These are phyloP conservation scores for Forsythia suspensa DNA, from an alignment of 257 asterid genomes.

Conservation along the genomic window DNA sequence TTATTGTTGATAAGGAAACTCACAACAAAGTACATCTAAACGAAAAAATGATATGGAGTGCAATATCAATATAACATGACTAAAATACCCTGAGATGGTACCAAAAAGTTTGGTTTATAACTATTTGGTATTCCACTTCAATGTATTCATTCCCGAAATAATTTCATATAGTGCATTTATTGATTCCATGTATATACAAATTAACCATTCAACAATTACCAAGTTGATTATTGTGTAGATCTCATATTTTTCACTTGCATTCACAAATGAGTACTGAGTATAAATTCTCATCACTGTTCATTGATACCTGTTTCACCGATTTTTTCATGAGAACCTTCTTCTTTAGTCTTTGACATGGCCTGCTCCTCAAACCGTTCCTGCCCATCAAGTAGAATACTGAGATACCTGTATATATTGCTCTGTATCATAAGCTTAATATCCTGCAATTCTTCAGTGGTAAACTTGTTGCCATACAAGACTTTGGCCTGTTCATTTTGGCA, in stretches of 20 bases:
- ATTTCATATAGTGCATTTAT: background rate
- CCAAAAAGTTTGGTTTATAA: background rate
- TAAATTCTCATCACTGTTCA: background rate
- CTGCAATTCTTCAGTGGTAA: conserved; percentile 75
- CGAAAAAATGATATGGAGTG: background rate
- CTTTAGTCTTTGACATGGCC: conserved; percentile 42
- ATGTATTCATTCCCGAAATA: background rate
- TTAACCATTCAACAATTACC: background rate
- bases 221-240: background rate
- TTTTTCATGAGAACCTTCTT: conserved; percentile 32
- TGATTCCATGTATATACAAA: background rate
- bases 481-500: conserved; percentile 43
- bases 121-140: background rate
- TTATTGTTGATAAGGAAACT: background rate
- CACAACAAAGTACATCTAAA: background rate
- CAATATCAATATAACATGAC: background rate
- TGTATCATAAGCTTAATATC: conserved; percentile 94
- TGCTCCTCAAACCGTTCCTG: conserved; percentile 94
- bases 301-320: conserved; percentile 38
- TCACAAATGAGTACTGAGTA: background rate
- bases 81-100: background rate
- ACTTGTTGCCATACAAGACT: conserved; percentile 71
- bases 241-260: background rate
- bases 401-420: conserved; percentile 86
- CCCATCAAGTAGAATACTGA: conserved; percentile 90